Percentiles rank a stretch among this genome's conserved stretches.
phyloP scores from a whole-genome alignment of 371 early-diverging fungal genomes.

The Apophysomyces trapeziformis region DNA sequence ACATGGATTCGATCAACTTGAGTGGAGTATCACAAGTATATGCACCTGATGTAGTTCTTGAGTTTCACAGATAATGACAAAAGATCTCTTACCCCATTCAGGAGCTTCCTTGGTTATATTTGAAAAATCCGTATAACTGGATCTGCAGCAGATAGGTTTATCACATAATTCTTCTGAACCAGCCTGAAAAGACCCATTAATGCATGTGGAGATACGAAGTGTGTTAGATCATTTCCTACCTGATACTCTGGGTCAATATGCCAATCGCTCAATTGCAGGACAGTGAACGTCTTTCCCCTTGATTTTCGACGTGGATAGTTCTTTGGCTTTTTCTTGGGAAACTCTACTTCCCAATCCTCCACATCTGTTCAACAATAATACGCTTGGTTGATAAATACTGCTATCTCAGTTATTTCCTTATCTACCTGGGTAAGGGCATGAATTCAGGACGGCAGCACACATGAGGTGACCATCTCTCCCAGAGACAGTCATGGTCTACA shows the following conservation, averaged over 20 bases:
- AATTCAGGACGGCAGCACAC: slow-evolving; percentile 47
- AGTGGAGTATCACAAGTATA: slow-evolving; percentile 60
- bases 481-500: slow-evolving; percentile 52
- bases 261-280: slow-evolving; percentile 68
- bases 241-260: slow-evolving; percentile 62
- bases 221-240: slow-evolving; percentile 13
- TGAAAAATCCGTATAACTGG: slow-evolving; percentile 38
- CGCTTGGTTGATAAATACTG: not conserved
- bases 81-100: slow-evolving; percentile 36
- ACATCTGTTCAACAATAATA: slow-evolving; percentile 24
- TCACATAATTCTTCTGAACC: slow-evolving; percentile 58
- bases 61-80: not conserved
- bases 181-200: slow-evolving; percentile 18
- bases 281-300: slow-evolving; percentile 45
- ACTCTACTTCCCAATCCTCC: slow-evolving; percentile 42
- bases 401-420: not conserved
- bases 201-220: not conserved
- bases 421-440: slow-evolving; percentile 55
- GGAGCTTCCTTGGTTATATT: slow-evolving; percentile 39
- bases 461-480: slow-evolving; percentile 51
- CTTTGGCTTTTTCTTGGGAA: slow-evolving; percentile 57
- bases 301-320: slow-evolving; percentile 18
- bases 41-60: slow-evolving; percentile 36
- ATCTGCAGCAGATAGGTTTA: slow-evolving; percentile 63
- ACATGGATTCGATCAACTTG: slow-evolving; percentile 48